Base-by-base conservation (phyloP, 805 yeast genomes). In the Candida arabinofermentans region DNA sequence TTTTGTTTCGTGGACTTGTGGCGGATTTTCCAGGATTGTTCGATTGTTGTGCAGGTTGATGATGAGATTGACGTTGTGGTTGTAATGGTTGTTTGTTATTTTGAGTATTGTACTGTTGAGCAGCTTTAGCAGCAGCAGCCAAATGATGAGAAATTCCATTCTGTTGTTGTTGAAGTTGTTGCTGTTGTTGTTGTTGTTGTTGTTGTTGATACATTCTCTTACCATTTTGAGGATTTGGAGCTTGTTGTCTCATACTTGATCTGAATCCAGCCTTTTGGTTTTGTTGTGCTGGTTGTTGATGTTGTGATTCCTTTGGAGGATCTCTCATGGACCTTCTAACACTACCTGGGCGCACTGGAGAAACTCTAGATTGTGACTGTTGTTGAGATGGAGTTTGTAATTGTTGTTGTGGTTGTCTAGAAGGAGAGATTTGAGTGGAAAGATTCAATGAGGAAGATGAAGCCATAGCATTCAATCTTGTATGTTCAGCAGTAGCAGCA, bases 401-500 rank as follows among this genome's bases (percentile, higher is more conserved):
- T 10, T 33, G 36, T 4, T 36, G 34, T 18, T 16, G 45, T 26
- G 44, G 33, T 31, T 34, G 48, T 33, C 34, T 46, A 46, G 44
- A 39, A 19, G 42, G 26, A 39, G 32, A 47, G 24, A 43, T 46
- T 36, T 46, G 36, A 8, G 16, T 12, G 5, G 47, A 10, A 32
- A 47, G 45, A 47, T 71, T 62, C 38, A 69, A 65, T 4, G 69
- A 49, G 0, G 73, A 51, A 1, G 64, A 64, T n/a, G 65, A 55
- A 6, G 80, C 71, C 55, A 78, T 58, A 1, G 91, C 83, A 61
- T 85, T 85, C 42, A 83, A 57, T 44, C 89, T 70, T 0, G 93
- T 85, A 58, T 85, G 85, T 55, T 84, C 89, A 1, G 90, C 90
- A 0, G 93, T 85, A 1, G 90, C 73, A 40, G 82, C 61, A 0